Evolutionary conservation across 148 eudicot genomes (phyloP).

Genomic region (Fallopia convolvulus): DNA sequence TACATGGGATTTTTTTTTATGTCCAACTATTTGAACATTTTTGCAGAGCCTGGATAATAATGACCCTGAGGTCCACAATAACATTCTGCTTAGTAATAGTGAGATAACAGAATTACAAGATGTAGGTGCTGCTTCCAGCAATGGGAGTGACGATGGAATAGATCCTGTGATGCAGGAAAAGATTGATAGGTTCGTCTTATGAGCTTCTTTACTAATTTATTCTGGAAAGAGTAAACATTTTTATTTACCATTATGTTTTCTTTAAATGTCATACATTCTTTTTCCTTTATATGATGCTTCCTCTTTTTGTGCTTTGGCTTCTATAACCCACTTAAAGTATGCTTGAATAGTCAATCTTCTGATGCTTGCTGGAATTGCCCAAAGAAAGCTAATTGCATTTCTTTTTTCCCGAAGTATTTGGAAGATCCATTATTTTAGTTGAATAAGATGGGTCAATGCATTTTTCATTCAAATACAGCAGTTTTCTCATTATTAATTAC

Average conservation of each 20-base stretch:
- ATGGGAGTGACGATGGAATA: conserved; percentile 47
- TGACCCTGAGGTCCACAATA: conserved; percentile 23
- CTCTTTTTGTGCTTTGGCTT: neutral
- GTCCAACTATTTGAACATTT: neutral
- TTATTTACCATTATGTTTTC: neutral
- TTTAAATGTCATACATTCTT: neutral
- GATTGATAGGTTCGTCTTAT: conserved; percentile 62
- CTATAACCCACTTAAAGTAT: too few relatives aligned
- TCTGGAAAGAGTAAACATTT: neutral
- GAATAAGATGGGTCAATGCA: neutral
- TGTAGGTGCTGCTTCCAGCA: conserved; percentile 32
- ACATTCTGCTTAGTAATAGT: conserved; percentile 19
- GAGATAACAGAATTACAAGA: conserved; percentile 38
- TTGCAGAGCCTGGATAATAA: conserved; percentile 43
- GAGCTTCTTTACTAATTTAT: neutral
- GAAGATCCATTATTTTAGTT: neutral
- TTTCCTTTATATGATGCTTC: neutral
- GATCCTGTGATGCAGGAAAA: conserved; percentile 72
- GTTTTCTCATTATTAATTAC: neutral
- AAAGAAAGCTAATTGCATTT: neutral
- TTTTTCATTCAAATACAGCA: neutral
- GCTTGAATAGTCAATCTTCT: too few relatives aligned
- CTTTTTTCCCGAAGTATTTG: neutral
- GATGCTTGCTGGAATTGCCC: too few relatives aligned
- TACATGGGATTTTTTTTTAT: neutral